A percentile compares a stretch with the other conserved stretches of the same genome.
Conservation (phyloP, 306 rosid genomes). For the Rubus parviflorus region DNA sequence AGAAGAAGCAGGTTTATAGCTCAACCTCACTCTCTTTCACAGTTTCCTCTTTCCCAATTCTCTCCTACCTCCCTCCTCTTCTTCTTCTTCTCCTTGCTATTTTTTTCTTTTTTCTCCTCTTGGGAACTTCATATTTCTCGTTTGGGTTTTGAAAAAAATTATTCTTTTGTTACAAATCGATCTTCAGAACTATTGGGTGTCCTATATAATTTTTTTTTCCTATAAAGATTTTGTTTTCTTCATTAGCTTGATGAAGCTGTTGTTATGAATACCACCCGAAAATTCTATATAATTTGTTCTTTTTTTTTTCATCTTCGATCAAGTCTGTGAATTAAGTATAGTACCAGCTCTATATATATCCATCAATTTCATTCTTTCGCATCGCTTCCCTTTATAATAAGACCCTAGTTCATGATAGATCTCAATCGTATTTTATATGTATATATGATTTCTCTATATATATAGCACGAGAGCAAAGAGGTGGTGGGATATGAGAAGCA, state of each 20-base stretch:
- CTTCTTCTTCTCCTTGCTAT: background rate
- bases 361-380: background rate
- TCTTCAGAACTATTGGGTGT: background rate
- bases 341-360: background rate
- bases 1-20: conserved; percentile 51
- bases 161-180: background rate
- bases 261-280: background rate
- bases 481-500: conserved; percentile 25
- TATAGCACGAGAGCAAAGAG: conserved; percentile 18
- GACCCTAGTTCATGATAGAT: conserved; percentile 8
- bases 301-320: background rate
- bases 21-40: conserved; percentile 36
- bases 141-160: conserved; percentile 29
- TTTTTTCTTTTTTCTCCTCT: background rate
- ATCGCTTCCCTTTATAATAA: background rate
- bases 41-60: conserved; percentile 43
- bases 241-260: conserved; percentile 13
- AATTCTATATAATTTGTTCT: background rate
- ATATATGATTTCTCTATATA: background rate
- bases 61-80: conserved; percentile 14
- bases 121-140: conserved; percentile 35
- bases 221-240: background rate
- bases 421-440: background rate
- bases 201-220: background rate
- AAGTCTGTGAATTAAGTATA: background rate